Evolutionary conservation across 2,329 filamentous ascomycete species (phyloP), one percentile per base, ranked within the genome.

Genomic region (Aspergillus uvarum): DNA sequence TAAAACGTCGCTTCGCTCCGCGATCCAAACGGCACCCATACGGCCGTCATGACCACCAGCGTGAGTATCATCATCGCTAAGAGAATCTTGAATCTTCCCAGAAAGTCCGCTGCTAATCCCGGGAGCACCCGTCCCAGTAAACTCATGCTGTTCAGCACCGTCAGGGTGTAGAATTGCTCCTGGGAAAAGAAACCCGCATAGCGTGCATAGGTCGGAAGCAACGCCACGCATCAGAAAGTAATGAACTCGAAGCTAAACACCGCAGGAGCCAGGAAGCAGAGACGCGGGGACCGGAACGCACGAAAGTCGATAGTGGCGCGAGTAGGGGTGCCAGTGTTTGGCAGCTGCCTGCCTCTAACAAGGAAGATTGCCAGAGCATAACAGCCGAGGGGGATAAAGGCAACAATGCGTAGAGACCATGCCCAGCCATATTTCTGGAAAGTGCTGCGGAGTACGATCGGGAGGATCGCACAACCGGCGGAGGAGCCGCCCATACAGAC

Each of bases 171-270:
- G 58, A 78, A 81, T 3, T 80, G 79, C 0, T 72, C 24, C 79
- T 69, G 1, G 70, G 58, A 7, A 72, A 66, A 29, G 42, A 81
- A 66, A 0, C 75, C 77, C 1, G 77, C 77, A 14, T 67, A 72
- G 21, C 71, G 71, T 26, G 72, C 67, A 61, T 82, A 82, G 0
- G 79, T 81, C 0, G 81, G 81, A 1, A 83, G 67, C 10, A 82
- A 72, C 1, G 78, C 78, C 0, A 79, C 75, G n/a, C 78, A 75
- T 14, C 79, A 79, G 49, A 82, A 83, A 14, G 82, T 74, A 35
- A 79, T 78, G 52, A 82, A 79, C 51, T 83, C 81, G 21, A 83
- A 76, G 1, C 76, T 71, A 59, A 82, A 81, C 7, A 82, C 72
- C 0, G 75, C 75, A 4, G 74, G 65, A 0, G 78, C 75, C 3